phyloP scores from a whole-genome alignment of 2,329 filamentous ascomycete species.

The Tolypocladium amazonense region DNA sequence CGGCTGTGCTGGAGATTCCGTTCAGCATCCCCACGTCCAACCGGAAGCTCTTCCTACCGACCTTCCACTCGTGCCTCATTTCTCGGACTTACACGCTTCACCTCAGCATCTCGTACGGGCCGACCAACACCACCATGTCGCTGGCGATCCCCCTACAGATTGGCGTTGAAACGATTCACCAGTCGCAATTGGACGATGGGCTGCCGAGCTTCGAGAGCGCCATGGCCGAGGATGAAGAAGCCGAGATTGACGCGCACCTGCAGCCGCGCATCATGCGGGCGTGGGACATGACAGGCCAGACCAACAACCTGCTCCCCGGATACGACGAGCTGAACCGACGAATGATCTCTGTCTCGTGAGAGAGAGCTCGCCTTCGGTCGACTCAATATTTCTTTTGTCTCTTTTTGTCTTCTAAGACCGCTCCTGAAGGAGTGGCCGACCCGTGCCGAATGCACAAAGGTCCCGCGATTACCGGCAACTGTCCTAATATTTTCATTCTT shows the following conservation, averaged over 20 bases:
- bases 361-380: background rate
- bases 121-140: constrained; percentile 30
- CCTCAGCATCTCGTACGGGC: constrained; percentile 31
- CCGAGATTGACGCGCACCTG: constrained; percentile 32
- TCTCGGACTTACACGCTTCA: constrained; percentile 44
- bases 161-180: constrained; percentile 28
- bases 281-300: constrained; percentile 20
- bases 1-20: constrained; percentile 33
- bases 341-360: constrained; percentile 14
- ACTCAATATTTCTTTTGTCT: background rate
- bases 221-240: constrained; percentile 28
- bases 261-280: constrained; percentile 27
- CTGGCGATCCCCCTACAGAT: constrained; percentile 41
- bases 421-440: background rate
- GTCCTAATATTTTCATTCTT: background rate
- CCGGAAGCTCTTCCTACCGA: constrained; percentile 42
- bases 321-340: constrained; percentile 23
- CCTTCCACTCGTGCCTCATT: constrained; percentile 47
- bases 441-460: background rate
- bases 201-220: constrained; percentile 41
- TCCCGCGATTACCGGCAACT: background rate
- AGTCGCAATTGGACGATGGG: constrained; percentile 17
- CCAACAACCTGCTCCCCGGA: constrained; percentile 25
- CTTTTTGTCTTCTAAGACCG: background rate
- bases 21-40: constrained; percentile 34